These are phyloP conservation scores for Chrysanthemum lavandulifolium DNA, from an alignment of 129 eudicot species.

Conservation along the genomic window DNA sequence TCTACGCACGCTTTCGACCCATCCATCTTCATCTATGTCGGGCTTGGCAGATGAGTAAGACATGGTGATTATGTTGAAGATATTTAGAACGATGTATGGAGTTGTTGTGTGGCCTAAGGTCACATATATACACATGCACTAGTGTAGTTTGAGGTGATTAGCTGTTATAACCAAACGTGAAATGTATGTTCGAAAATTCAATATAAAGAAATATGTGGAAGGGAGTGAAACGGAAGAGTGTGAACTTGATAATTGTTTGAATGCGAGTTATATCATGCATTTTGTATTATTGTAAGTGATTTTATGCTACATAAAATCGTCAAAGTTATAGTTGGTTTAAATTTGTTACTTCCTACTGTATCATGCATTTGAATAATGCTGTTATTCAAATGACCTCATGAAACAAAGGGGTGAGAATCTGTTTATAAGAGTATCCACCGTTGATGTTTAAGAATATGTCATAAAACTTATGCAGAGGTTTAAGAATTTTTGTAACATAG, in stretches of 20 bases:
- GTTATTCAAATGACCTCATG: too few relatives aligned
- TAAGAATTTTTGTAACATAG: too few relatives aligned
- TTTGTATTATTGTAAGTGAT: background rate
- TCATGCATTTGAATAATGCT: too few relatives aligned
- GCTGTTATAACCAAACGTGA: background rate
- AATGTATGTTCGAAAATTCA: background rate
- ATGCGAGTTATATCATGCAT: background rate
- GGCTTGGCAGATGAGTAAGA: conserved; percentile 4
- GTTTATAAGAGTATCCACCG: too few relatives aligned
- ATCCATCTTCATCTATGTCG: background rate
- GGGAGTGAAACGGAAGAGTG: background rate
- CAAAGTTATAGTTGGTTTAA: too few relatives aligned
- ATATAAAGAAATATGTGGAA: background rate
- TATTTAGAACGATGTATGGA: conserved; percentile 10
- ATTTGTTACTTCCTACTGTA: too few relatives aligned
- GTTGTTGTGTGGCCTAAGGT: background rate
- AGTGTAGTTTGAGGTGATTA: background rate
- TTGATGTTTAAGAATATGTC: too few relatives aligned
- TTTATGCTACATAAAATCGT: background rate
- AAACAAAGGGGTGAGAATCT: too few relatives aligned
- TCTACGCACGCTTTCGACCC: conserved; percentile 22
- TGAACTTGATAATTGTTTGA: background rate
- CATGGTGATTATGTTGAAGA: background rate
- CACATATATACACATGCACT: background rate
- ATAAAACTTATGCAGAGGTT: too few relatives aligned